Percentiles rank a stretch among this genome's conserved stretches.
phyloP scores from a whole-genome alignment of 176 grass and related monocot species.

The Ampelocalamus luodianensis region DNA sequence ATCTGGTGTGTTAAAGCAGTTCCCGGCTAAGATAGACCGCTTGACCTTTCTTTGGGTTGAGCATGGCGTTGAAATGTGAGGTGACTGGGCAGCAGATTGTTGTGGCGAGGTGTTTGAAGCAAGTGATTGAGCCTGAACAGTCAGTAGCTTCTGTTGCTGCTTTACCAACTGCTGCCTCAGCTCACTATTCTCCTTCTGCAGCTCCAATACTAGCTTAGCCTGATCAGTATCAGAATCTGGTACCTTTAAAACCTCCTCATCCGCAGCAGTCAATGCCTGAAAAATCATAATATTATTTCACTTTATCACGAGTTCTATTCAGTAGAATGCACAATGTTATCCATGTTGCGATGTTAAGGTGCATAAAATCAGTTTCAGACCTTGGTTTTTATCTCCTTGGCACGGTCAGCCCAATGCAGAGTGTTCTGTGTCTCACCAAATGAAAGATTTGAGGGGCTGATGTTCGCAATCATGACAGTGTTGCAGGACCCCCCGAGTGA shows the following conservation, averaged over 20 bases:
- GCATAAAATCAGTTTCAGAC: constrained; percentile 44
- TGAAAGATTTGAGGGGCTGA: constrained; percentile 68
- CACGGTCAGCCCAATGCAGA: constrained; percentile 98
- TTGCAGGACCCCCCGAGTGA: constrained; percentile 90
- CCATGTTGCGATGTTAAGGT: background rate
- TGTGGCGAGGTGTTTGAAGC: constrained; percentile 52
- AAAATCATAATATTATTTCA: constrained; percentile 40
- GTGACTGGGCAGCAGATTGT: constrained; percentile 43
- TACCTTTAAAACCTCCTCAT: constrained; percentile 62
- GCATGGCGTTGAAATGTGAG: constrained; percentile 54
- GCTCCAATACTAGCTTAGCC: constrained; percentile 75
- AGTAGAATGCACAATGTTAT: constrained; percentile 20
- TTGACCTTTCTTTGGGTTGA: constrained; percentile 69
- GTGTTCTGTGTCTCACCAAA: constrained; percentile 98
- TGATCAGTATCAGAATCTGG: constrained; percentile 73
- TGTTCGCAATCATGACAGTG: constrained; percentile 97
- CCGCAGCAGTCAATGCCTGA: constrained; percentile 49
- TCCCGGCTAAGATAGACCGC: constrained; percentile 63
- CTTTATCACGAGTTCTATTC: constrained; percentile 22
- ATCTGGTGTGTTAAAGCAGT: constrained; percentile 75
- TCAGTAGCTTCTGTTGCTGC: constrained; percentile 81
- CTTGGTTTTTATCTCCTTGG: constrained; percentile 98
- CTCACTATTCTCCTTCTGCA: constrained; percentile 89
- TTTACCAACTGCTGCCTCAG: constrained; percentile 80
- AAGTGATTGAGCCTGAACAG: constrained; percentile 70